Base-by-base conservation (phyloP, 2,329 filamentous ascomycete genomes). In the Clarireedia homoeocarpa region DNA sequence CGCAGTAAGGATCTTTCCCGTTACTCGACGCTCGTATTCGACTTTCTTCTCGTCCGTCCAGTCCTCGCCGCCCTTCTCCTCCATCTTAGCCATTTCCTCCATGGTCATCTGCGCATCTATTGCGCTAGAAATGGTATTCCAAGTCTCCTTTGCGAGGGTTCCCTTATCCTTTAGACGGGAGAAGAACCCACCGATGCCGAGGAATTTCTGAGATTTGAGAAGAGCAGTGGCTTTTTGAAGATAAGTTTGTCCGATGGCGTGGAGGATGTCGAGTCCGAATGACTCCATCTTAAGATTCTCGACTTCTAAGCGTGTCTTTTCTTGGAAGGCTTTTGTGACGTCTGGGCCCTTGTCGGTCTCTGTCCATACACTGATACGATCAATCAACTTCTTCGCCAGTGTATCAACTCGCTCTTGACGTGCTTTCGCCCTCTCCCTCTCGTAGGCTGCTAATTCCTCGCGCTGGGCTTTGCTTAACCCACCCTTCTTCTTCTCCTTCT, bases 211-310 rank as follows among this genome's bases (percentile, higher is more conserved):
- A 50, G 87, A 92, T 71, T 96, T 95, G 62, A 99, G 79, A 68
- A 96, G 86, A 1, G 85, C 86, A 1, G 88, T 89, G 3, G 87
- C 89, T 74, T 97, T 97, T 71, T 85, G 84, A 27, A 94, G 74
- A 72, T 99, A 99, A 4, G 90, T 95, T 64, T 88, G 80, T 15
- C 94, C 94, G 66, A 99, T 95, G 47, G 94, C 91, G 71, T 97
- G 92, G 49, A 96, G 78, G 64, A 97, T 97, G 61, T 99, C 94
- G 44, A 99, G 79, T 51, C 94, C 94, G 66, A 99, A 99, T 0
- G 89, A 95, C 74, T 99, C 94, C 90, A 99, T 99, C 79, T 97
- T 99, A 65, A 99, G 78, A 69, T 97, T 95, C 76, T 99, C 94
- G 26, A 95, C 89, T 74, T 99, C 94, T 42, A 97, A 83, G 42